Conservation (phyloP, 106 monocot genomes). For the Vanilla planifolia region DNA sequence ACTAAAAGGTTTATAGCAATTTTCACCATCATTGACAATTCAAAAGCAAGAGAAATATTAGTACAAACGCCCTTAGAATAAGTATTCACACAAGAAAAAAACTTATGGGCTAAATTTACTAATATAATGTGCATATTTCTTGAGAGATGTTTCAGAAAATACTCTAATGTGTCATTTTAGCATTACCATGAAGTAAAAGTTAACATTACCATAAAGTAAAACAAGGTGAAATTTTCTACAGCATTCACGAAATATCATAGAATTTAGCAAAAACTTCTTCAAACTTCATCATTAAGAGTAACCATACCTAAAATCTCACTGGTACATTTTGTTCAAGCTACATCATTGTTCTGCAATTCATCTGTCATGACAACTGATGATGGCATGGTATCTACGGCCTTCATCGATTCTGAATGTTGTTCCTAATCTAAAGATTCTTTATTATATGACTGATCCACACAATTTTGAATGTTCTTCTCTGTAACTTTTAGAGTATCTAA, state of each 20-base stretch:
- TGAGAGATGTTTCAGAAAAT: too few relatives aligned
- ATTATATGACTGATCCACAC: slow-evolving; percentile 10
- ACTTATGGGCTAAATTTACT: too few relatives aligned
- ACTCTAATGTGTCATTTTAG: too few relatives aligned
- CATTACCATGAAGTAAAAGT: too few relatives aligned
- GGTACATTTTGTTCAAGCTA: slow-evolving; percentile 8
- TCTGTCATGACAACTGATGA: slow-evolving; percentile 16
- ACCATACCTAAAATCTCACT: slow-evolving; percentile 20
- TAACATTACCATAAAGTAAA: too few relatives aligned
- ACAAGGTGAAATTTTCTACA: too few relatives aligned
- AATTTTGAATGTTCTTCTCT: slow-evolving; percentile 14
- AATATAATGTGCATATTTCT: too few relatives aligned
- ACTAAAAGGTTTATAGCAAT: too few relatives aligned
- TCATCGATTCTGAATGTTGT: slow-evolving; percentile 11
- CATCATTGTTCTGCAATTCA: slow-evolving; percentile 12
- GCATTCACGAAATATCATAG: background rate
- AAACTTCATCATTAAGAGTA: background rate
- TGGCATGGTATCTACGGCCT: slow-evolving; percentile 2
- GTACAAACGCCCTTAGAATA: too few relatives aligned
- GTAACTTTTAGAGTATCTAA: slow-evolving; percentile 6
- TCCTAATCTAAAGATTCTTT: slow-evolving; percentile 5
- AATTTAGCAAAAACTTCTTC: background rate
- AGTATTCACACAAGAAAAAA: too few relatives aligned
- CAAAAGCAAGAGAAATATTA: too few relatives aligned
- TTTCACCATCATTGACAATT: too few relatives aligned